Evolutionary conservation across 257 asterid genomes (phyloP), one percentile per base, ranked within the genome.

Genomic region (Nicotiana obtusifolia): DNA sequence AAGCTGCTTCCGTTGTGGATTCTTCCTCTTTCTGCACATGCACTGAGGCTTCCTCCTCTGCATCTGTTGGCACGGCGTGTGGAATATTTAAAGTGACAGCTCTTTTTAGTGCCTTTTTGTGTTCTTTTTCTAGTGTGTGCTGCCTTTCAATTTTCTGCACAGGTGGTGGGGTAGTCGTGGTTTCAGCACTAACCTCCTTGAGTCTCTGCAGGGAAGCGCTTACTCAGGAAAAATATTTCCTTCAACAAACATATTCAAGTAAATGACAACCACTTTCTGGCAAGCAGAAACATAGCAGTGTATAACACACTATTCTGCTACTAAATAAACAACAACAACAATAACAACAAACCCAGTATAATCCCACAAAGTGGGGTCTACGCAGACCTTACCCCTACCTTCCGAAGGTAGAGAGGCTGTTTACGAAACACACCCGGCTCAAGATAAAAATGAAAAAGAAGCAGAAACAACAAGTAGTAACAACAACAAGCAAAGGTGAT

Each of bases 31-130:
- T 68, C 7, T 31, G 37, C 56, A 24, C 75, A 7, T 31, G 37
- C 56, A 24, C 65, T 2, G 33, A 81, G n/a, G 80, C 26, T 81
- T 77, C 87, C 80, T 49, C 80, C 61, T 85, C 90, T 83, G 84
- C 90, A 4, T 81, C 78, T 5, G 86, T 19, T 53, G 85, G 53
- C 33, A 87, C 90, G 1, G 99, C 97, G 37, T 94, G 90, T 75
- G 99, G 99, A 86, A 95, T 90, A n/a, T 95, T 95, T 88, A 94
- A 85, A 77, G 91, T 90, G 37, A 94, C 90, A 3, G 99, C 99
- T 86, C 98, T 91, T 83, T 95, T 92, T 80, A 95, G 64, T 35
- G 99, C 99, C 80, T 91, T 97, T 83, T 89, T 90, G 91, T 95
- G 99, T 88, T 95, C 99, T 78, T 91, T 90, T 84, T 94, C 95